A percentile compares a stretch with the other conserved stretches of the same genome.
Conservation (phyloP, 768 basidiomycete species). For the Tylopilus cervinicoccineus region DNA sequence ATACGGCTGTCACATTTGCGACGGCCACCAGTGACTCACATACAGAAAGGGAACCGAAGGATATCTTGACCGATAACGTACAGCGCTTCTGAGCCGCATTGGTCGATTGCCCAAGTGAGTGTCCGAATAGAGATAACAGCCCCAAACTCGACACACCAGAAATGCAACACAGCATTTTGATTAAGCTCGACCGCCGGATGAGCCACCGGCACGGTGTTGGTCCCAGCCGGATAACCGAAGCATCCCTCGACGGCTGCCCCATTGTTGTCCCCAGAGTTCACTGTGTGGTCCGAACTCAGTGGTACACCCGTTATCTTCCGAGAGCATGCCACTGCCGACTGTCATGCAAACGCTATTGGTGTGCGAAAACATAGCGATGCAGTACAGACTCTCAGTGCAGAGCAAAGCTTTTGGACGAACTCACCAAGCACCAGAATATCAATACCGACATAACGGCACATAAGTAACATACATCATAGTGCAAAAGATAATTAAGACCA, state of each 20-base stretch:
- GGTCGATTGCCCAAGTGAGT: background rate
- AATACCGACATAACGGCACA: too few relatives aligned
- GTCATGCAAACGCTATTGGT: background rate
- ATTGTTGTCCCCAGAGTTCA: background rate
- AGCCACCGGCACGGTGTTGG: constrained; percentile 1
- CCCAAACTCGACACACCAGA: background rate
- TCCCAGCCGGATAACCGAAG: background rate
- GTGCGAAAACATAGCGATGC: background rate
- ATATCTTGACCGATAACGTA: background rate
- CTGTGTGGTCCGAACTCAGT: background rate
- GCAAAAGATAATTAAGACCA: too few relatives aligned
- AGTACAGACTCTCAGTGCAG: too few relatives aligned
- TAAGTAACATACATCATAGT: too few relatives aligned
- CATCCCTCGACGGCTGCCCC: too few relatives aligned
- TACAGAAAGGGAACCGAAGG: too few relatives aligned
- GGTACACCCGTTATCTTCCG: background rate
- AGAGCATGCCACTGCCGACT: background rate
- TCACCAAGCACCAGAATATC: too few relatives aligned
- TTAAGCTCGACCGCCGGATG: background rate
- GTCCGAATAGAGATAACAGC: background rate
- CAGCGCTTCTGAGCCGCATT: background rate
- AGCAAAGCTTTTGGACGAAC: too few relatives aligned
- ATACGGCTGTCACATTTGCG: background rate
- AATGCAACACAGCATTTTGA: constrained; percentile 7
- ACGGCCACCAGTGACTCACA: background rate